phyloP scores from a whole-genome alignment of 768 basidiomycete genomes.

The Mycena sanguinolenta region DNA sequence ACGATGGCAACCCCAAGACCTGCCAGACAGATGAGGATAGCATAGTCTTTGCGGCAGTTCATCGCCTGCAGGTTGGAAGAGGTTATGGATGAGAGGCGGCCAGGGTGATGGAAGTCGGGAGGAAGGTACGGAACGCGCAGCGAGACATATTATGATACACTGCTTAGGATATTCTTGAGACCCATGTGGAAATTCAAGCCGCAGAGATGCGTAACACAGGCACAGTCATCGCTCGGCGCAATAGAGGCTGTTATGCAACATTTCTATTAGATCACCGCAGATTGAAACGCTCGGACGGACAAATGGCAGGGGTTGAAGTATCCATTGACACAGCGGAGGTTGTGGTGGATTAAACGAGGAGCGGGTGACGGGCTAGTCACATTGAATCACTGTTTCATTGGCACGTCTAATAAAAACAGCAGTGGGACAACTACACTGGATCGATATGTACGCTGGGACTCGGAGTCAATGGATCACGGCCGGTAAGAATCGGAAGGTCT shows the following conservation, averaged over 20 bases:
- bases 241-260: background rate
- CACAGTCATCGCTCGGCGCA: background rate
- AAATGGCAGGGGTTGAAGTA: background rate
- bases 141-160: background rate
- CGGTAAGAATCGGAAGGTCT: constrained; percentile 50
- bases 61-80: background rate
- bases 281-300: background rate
- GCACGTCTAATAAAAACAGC: too few relatives aligned
- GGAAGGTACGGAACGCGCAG: background rate
- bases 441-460: constrained; percentile 26
- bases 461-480: constrained; percentile 49
- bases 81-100: constrained; percentile 18
- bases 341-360: too few relatives aligned
- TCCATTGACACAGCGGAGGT: too few relatives aligned
- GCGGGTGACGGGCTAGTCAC: too few relatives aligned
- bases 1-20: constrained; percentile 19
- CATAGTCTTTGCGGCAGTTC: constrained; percentile 11
- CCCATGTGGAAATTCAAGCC: background rate
- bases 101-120: constrained; percentile 16
- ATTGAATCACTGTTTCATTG: too few relatives aligned
- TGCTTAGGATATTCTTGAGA: background rate
- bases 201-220: background rate
- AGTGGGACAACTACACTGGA: too few relatives aligned
- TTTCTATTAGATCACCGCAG: background rate
- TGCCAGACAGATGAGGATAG: constrained; percentile 9